phyloP scores from a whole-genome alignment of 257 asterid species.

The Echites panduratus region DNA sequence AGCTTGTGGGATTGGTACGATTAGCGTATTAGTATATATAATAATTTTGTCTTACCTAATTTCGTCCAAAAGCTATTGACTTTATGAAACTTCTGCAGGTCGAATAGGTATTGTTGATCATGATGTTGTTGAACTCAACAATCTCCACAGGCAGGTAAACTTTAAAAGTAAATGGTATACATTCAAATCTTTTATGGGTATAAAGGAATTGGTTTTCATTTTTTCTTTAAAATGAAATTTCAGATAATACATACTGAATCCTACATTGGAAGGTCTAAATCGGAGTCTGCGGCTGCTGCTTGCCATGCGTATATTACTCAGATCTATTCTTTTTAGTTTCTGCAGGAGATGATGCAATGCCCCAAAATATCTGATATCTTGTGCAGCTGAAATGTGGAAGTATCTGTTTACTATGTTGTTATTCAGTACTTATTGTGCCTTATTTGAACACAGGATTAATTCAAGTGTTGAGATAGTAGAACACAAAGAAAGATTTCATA shows the following conservation, averaged over 20 bases:
- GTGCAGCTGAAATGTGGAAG: not conserved
- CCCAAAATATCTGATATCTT: not conserved
- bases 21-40: not conserved
- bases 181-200: not conserved
- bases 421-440: not conserved
- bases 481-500: slow-evolving; percentile 81
- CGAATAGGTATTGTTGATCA: slow-evolving; percentile 94
- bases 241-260: slow-evolving; percentile 95
- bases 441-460: slow-evolving; percentile 52
- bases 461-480: slow-evolving; percentile 67
- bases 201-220: not conserved
- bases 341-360: not conserved
- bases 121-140: slow-evolving; percentile 93
- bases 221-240: slow-evolving; percentile 4
- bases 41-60: not conserved
- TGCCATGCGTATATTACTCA: slow-evolving; percentile 67
- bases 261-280: slow-evolving; percentile 86
- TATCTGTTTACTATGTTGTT: not conserved
- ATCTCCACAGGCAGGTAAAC: slow-evolving; percentile 89
- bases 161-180: not conserved
- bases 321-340: not conserved
- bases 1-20: slow-evolving; percentile 65
- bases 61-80: not conserved
- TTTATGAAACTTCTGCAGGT: slow-evolving; percentile 40
- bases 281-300: slow-evolving; percentile 98